Evolutionary conservation across 2,329 filamentous ascomycete genomes (phyloP).

Genomic region (Colletotrichum aenigma): DNA sequence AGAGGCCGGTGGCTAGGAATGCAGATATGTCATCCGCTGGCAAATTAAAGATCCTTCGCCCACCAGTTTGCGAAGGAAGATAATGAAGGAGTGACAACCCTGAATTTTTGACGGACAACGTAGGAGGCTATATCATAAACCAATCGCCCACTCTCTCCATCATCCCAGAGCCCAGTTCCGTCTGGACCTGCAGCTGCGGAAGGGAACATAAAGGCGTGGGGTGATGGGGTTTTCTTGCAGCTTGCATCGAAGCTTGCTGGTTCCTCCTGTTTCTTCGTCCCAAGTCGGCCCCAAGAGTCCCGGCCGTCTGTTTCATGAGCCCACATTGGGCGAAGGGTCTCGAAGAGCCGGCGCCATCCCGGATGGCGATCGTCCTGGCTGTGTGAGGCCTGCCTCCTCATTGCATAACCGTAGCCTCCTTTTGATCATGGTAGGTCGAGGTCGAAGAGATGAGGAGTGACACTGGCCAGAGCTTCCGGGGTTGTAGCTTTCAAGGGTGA

Average conservation of each 20-base stretch:
- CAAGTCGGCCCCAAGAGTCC: background rate
- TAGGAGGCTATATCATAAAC: background rate
- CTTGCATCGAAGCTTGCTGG: background rate
- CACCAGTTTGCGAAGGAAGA: background rate
- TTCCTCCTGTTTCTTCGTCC: background rate
- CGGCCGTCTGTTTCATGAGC: conserved; percentile 9
- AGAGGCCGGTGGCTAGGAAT: background rate
- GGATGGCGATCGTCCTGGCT: conserved; percentile 11
- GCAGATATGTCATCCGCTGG: background rate
- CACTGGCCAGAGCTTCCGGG: background rate
- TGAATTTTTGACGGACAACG: background rate
- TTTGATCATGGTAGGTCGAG: background rate
- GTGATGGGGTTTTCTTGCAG: conserved; percentile 10
- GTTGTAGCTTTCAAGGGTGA: background rate
- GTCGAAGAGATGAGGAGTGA: background rate
- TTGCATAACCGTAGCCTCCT: background rate
- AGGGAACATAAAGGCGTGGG: background rate
- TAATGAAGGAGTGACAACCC: background rate
- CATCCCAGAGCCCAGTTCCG: background rate
- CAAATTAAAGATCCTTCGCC: background rate
- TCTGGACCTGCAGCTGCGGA: background rate
- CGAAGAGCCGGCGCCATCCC: conserved; percentile 10
- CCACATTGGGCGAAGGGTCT: conserved; percentile 6
- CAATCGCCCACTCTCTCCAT: background rate
- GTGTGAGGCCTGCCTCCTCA: background rate